Evolutionary conservation across 352 stramenopile species (phyloP).

Genomic region (Phytopythium chamaehyphon): DNA sequence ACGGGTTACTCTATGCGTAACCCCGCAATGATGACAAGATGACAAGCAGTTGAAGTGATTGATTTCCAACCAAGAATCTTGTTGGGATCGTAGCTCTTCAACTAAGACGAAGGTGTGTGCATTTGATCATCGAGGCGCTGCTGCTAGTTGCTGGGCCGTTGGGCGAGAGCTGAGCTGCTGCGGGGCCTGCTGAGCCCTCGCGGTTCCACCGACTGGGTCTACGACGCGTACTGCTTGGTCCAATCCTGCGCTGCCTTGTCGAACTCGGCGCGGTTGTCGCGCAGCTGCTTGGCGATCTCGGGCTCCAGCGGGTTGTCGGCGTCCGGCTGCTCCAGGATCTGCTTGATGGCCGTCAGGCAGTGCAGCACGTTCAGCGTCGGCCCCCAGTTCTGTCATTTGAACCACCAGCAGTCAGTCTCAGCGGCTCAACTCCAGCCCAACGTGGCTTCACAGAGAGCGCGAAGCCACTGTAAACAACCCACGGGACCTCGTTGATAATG

Average conservation of each 20-base stretch:
- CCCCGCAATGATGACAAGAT: too few species aligned
- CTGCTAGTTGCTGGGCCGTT: background rate
- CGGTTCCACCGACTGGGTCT: conserved; percentile 6
- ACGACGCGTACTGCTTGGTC: conserved; percentile 89
- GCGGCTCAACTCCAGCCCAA: too few species aligned
- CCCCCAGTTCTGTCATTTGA: conserved; percentile 90
- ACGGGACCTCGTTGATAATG: conserved; percentile 85
- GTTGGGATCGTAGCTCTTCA: too few species aligned
- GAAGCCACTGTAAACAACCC: background rate
- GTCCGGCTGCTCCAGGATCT: conserved; percentile 94
- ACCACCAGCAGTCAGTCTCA: background rate
- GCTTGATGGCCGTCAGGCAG: conserved; percentile 91
- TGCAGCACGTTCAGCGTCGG: conserved; percentile 93
- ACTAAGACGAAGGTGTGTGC: background rate
- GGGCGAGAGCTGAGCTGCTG: background rate
- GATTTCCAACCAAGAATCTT: too few species aligned
- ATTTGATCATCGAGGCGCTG: background rate
- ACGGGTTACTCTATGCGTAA: too few species aligned
- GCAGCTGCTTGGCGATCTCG: conserved; percentile 92
- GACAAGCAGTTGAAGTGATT: too few species aligned
- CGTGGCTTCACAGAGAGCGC: background rate
- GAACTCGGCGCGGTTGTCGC: conserved; percentile 93
- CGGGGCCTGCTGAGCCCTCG: background rate
- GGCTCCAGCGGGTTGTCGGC: conserved; percentile 96
- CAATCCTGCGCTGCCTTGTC: conserved; percentile 91